phyloP scores from a whole-genome alignment of 1,139 yeast genomes.

The Eremothecium gossypii region DNA sequence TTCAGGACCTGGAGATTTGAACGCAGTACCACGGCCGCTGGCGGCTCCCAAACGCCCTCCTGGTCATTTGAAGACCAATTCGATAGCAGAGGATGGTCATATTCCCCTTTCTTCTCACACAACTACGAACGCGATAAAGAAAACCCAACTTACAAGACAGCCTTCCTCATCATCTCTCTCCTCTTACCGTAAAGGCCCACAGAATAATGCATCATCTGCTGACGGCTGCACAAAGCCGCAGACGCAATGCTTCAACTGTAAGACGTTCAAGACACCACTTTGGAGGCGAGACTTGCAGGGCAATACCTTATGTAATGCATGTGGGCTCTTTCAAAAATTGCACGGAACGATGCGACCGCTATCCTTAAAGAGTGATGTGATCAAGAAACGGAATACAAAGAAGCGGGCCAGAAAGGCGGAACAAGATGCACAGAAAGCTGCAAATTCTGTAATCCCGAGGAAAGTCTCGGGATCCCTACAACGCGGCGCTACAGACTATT shows the following conservation, averaged over 20 bases:
- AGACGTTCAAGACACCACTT: slow-evolving; percentile 86
- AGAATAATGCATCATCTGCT: slow-evolving; percentile 7
- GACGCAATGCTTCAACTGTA: slow-evolving; percentile 70
- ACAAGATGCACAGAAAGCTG: slow-evolving; percentile 1
- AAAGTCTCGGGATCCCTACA: neutral
- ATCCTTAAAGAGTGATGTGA: slow-evolving; percentile 86
- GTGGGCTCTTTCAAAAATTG: slow-evolving; percentile 84
- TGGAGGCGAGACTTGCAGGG: slow-evolving; percentile 96
- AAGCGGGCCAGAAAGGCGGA: slow-evolving; percentile 24
- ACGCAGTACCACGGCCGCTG: neutral
- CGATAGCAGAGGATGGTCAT: slow-evolving; percentile 14
- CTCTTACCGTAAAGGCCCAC: slow-evolving; percentile 19
- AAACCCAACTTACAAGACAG: slow-evolving; percentile 22
- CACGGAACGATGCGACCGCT: slow-evolving; percentile 95
- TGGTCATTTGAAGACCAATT: slow-evolving; percentile 5
- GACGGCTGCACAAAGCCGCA: slow-evolving; percentile 18
- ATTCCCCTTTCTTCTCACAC: slow-evolving; percentile 16
- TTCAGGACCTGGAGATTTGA: neutral
- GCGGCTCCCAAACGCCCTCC: slow-evolving; percentile 3
- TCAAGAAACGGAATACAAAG: slow-evolving; percentile 59
- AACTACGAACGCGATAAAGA: slow-evolving; percentile 24
- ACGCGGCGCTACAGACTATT: neutral
- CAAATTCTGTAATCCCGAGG: too few species aligned
- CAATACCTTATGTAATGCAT: slow-evolving; percentile 90
- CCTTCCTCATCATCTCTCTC: slow-evolving; percentile 24